Evolutionary conservation across 2,329 filamentous ascomycete species (phyloP).

Genomic region (Fusarium sp.): DNA sequence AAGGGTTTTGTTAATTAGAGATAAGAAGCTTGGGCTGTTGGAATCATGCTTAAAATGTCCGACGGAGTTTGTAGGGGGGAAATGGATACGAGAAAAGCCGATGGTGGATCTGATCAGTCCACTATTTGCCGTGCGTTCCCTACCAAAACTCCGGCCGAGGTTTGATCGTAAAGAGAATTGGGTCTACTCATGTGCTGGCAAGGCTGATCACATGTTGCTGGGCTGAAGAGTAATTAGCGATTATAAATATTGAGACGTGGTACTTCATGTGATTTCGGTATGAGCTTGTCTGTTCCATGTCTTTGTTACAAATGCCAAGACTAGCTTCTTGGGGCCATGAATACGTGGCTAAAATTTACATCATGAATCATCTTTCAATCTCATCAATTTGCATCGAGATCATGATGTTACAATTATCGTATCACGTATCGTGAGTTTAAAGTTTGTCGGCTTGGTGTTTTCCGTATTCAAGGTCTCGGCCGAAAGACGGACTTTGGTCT

Average conservation of each 20-base stretch:
- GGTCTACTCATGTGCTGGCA: neutral
- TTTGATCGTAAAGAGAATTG: neutral
- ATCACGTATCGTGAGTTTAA: neutral
- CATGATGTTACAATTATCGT: neutral
- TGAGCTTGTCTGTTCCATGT: neutral
- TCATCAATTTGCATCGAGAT: neutral
- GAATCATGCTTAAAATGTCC: constrained; percentile 16
- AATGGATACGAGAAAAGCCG: neutral
- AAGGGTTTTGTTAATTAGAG: neutral
- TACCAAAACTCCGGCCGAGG: neutral
- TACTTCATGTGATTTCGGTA: neutral
- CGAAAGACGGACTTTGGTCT: neutral
- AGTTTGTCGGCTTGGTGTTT: neutral
- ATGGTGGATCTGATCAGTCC: constrained; percentile 22
- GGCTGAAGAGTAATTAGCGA: neutral
- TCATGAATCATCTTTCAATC: neutral
- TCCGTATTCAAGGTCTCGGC: neutral
- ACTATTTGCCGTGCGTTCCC: constrained; percentile 1
- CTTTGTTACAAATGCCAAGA: neutral
- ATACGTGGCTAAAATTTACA: neutral
- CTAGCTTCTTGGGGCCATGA: neutral
- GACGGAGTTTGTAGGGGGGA: constrained; percentile 11
- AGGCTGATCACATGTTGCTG: constrained; percentile 17
- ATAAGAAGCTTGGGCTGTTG: neutral
- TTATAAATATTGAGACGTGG: constrained; percentile 1